Percentiles rank a stretch among this genome's conserved stretches.
Conservation (phyloP, 768 basidiomycete species). For the Suillus alpinus region DNA sequence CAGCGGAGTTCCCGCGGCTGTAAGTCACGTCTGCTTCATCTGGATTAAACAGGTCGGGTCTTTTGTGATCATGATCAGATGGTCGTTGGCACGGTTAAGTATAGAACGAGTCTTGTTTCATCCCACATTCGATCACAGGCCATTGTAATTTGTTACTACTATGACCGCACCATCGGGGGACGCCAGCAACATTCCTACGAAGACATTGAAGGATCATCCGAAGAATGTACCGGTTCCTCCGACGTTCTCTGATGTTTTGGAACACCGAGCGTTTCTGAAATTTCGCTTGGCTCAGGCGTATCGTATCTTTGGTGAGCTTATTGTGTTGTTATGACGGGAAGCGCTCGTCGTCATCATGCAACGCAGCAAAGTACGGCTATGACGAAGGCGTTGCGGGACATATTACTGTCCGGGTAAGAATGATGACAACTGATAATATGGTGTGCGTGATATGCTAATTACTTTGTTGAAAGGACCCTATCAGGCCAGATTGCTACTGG, state of each 20-base stretch:
- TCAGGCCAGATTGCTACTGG: constrained; percentile 44
- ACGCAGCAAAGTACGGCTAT: constrained; percentile 34
- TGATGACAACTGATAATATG: not conserved
- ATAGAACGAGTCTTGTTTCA: not conserved
- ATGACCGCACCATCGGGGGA: not conserved
- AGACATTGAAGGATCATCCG: not conserved
- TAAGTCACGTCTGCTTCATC: too few species aligned
- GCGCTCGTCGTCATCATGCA: constrained; percentile 14
- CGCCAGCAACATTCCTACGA: not conserved
- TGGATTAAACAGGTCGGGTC: not conserved
- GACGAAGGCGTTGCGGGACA: constrained; percentile 50
- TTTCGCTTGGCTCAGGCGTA: constrained; percentile 46
- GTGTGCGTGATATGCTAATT: not conserved
- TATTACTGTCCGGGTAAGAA: constrained; percentile 41
- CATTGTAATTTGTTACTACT: not conserved
- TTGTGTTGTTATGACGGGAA: not conserved
- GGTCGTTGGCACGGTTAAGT: not conserved
- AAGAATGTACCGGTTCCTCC: constrained; percentile 13
- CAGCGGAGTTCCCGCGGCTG: not conserved
- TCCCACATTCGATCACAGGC: not conserved
- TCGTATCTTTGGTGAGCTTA: constrained; percentile 40
- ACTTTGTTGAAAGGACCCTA: constrained; percentile 31
- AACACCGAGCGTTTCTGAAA: constrained; percentile 42
- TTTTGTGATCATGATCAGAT: not conserved
- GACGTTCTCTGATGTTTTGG: constrained; percentile 31